Percentiles rank a stretch among this genome's conserved stretches.
phyloP scores from a whole-genome alignment of 2,329 filamentous ascomycete species.

The Gliomastix tumulicola region DNA sequence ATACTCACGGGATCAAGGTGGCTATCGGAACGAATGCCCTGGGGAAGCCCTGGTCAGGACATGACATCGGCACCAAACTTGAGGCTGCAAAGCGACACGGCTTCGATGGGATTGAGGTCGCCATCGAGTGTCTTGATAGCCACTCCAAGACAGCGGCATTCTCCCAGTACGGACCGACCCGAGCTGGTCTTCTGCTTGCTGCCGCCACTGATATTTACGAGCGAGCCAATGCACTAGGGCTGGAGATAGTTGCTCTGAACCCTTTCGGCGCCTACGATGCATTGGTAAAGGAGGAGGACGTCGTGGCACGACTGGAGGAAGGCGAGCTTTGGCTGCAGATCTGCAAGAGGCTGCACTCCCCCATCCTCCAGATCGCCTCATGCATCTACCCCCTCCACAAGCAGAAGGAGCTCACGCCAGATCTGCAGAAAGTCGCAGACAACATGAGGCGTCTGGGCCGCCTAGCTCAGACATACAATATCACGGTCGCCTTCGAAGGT shows the following conservation, averaged over 20 bases:
- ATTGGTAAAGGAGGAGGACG: background rate
- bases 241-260: constrained; percentile 1
- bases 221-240: background rate
- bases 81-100: background rate
- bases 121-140: background rate
- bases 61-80: background rate
- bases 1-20: background rate
- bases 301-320: background rate
- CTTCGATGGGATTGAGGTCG: background rate
- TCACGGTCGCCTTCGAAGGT: background rate
- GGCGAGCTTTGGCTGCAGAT: constrained; percentile 1
- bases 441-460: background rate
- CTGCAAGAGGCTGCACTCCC: background rate
- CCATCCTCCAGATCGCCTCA: background rate
- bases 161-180: background rate
- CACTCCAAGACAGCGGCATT: background rate
- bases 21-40: background rate
- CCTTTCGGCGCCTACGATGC: background rate
- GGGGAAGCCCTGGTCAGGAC: background rate
- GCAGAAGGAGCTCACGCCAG: background rate
- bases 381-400: constrained; percentile 1
- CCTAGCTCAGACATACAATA: background rate
- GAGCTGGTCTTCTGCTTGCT: background rate
- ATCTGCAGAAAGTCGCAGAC: background rate
- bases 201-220: constrained; percentile 1